These are phyloP conservation scores for Alectoria sarmentosa DNA, from an alignment of 495 filamentous ascomycete genomes.

Conservation along the genomic window DNA sequence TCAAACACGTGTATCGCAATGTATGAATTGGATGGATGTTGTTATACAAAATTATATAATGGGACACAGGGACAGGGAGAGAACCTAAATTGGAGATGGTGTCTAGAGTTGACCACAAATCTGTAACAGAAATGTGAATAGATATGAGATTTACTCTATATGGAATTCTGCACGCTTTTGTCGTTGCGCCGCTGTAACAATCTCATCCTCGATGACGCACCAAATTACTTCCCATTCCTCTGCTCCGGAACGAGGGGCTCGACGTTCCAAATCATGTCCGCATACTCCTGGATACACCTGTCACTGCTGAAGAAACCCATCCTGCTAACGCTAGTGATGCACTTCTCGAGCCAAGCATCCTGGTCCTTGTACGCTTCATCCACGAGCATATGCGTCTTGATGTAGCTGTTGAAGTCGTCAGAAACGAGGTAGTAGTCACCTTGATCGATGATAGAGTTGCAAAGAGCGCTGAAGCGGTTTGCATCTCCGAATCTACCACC, in stretches of 20 bases:
- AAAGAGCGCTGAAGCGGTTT: slow-evolving; percentile 66
- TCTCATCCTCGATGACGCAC: background rate
- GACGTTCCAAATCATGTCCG: slow-evolving; percentile 83
- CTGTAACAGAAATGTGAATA: background rate
- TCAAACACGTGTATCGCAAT: too few species aligned
- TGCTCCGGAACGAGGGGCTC: slow-evolving; percentile 57
- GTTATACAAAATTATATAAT: background rate
- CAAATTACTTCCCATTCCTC: background rate
- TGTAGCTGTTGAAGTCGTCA: slow-evolving; percentile 91
- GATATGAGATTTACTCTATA: background rate
- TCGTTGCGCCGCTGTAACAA: background rate
- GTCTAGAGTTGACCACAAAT: background rate
- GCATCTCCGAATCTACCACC: slow-evolving; percentile 69
- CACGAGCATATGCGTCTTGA: slow-evolving; percentile 81
- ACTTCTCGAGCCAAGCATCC: slow-evolving; percentile 86
- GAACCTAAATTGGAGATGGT: too few species aligned
- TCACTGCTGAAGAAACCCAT: slow-evolving; percentile 99
- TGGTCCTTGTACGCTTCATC: slow-evolving; percentile 87
- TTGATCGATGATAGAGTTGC: slow-evolving; percentile 78
- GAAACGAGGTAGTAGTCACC: slow-evolving; percentile 97
- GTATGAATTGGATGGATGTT: background rate
- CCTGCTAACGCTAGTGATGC: slow-evolving; percentile 74
- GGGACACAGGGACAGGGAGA: background rate
- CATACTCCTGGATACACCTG: slow-evolving; percentile 97
- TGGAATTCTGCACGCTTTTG: background rate